Base-by-base conservation (phyloP, 306 rosid species). In the Carpinus fangiana region DNA sequence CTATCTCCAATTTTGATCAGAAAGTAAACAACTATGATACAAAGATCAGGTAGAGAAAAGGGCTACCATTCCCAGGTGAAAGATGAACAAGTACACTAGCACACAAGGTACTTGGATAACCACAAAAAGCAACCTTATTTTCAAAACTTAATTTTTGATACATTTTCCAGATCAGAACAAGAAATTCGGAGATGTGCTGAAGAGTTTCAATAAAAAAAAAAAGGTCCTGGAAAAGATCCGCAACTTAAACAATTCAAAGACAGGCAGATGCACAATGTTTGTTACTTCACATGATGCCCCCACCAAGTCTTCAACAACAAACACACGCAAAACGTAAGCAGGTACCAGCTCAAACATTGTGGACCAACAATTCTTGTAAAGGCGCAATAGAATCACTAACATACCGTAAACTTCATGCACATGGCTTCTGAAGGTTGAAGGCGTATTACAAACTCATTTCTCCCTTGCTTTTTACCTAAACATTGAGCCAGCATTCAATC, bases 361-460 rank as follows among this genome's bases (percentile, higher is more conserved):
- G 17, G 74, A 61, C 68, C n/a, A 73, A 73, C 12, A 72, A 54
- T 48, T 84, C 73, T 72, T 3, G 0, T 50, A 17, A 23, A 34
- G 57, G 47, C 47, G 70, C 73, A 69, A 66, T 56, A 68, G 79
- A 73, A 85, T 69, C 68, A 78, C 55, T 74, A 56, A 46, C 82
- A 9, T 85, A 93, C 97, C 79, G 91, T 89, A 48, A 93, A 90
- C 88, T 93, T 93, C 97, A 93, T 93, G 88, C 90, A 93, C 77
- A 93, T 93, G 77, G 97, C 93, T 84, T 90, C 97, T 64, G 83
- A 83, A 78, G 97, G 97, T 70, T 93, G 97, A 73, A 93, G 82
- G 71, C 96, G 92, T 66, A 93, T 93, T 31, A 93, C 97, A 76
- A 90, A 89, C 90, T 93, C 97, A 78, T 93, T 93, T 79, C 97